Evolutionary conservation across 495 filamentous ascomycete species (phyloP).

Genomic region (Recurvomyces mirabilis): DNA sequence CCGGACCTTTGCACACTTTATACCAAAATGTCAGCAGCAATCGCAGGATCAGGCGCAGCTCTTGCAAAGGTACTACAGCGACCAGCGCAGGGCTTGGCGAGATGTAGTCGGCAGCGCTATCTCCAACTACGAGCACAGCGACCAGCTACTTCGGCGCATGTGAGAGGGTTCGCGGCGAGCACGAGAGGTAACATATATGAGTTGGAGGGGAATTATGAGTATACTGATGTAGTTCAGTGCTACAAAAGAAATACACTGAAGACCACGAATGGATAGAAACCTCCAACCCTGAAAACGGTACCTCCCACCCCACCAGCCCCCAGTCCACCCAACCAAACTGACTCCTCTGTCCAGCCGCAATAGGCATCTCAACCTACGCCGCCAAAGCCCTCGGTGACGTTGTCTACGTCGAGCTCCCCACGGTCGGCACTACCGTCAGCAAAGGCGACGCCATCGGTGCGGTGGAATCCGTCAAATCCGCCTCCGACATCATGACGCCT

Average conservation of each 20-base stretch:
- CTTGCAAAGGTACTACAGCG: conserved; percentile 1
- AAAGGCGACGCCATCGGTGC: conserved; percentile 77
- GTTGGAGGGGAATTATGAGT: too few relatives aligned
- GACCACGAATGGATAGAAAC: conserved; percentile 97
- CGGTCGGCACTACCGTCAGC: conserved; percentile 46
- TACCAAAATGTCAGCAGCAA: conserved; percentile 8
- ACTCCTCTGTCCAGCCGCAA: conserved; percentile 43
- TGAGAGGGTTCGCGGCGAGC: conserved; percentile 14
- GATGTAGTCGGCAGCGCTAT: conserved; percentile 18
- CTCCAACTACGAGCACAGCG: conserved; percentile 11
- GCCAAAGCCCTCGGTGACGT: conserved; percentile 87
- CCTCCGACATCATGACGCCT: conserved; percentile 88
- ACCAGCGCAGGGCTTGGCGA: conserved; percentile 4
- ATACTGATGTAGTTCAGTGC: conserved; percentile 1
- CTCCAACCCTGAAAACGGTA: conserved; percentile 57
- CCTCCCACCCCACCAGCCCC: conserved; percentile 7
- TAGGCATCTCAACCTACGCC: conserved; percentile 87
- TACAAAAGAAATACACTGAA: conserved; percentile 80
- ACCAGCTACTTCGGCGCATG: too few relatives aligned
- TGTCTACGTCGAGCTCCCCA: conserved; percentile 89
- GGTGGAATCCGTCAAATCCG: conserved; percentile 95
- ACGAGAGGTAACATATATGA: conserved; percentile 6
- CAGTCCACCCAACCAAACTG: conserved; percentile 1
- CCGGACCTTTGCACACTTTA: neutral
- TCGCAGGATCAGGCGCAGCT: conserved; percentile 4